Evolutionary conservation across 2,329 filamentous ascomycete species (phyloP).

Genomic region (Sphaerulina vaccinii): DNA sequence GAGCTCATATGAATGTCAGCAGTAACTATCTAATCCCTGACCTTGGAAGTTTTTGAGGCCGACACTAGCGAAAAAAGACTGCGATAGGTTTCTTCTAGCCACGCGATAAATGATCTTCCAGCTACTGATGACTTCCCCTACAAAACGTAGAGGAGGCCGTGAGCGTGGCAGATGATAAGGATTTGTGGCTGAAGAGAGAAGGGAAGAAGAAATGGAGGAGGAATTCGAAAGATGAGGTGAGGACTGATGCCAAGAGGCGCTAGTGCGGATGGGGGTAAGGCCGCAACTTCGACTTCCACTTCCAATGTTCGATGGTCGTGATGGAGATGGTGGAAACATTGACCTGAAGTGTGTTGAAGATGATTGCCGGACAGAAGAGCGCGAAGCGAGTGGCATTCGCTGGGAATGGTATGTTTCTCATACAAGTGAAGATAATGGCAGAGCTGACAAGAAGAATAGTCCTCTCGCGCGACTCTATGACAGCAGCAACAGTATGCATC

Average conservation of each 20-base stretch:
- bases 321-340: neutral
- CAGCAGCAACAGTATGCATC: constrained; percentile 48
- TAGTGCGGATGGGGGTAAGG: neutral
- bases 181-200: constrained; percentile 60
- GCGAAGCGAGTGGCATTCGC: constrained; percentile 46
- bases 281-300: neutral
- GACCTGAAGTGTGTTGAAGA: constrained; percentile 17
- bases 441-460: constrained; percentile 26
- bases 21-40: constrained; percentile 96
- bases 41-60: constrained; percentile 72
- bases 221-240: constrained; percentile 15
- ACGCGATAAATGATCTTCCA: constrained; percentile 87
- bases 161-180: constrained; percentile 83
- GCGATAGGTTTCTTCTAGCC: constrained; percentile 76
- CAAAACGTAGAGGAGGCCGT: constrained; percentile 60
- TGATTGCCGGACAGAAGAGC: constrained; percentile 48
- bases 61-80: constrained; percentile 98
- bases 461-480: constrained; percentile 40
- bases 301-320: neutral
- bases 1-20: too few species aligned
- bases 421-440: neutral
- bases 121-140: too few species aligned
- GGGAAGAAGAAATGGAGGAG: constrained; percentile 26
- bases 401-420: constrained; percentile 39
- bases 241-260: neutral